phyloP scores from a whole-genome alignment of 169 alveolate genomes.

The Plasmodium cynomolgi region DNA sequence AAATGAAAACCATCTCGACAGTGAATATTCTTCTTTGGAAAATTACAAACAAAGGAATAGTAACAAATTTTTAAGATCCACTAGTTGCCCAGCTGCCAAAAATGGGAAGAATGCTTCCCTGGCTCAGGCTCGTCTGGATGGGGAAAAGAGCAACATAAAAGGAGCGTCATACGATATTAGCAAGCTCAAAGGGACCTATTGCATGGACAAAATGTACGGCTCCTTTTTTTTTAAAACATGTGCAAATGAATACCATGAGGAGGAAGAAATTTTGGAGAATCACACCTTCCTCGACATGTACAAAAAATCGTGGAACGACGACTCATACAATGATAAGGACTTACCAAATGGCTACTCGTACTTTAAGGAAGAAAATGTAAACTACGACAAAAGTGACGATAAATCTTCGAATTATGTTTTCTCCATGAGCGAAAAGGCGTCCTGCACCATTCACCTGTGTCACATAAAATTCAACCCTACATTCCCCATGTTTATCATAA shows the following conservation, averaged over 20 bases:
- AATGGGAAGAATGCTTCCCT: not conserved
- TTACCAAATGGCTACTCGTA: not conserved
- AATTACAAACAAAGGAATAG: not conserved
- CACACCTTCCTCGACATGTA: constrained; percentile 1
- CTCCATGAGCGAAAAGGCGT: constrained; percentile 62
- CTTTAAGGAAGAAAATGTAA: not conserved
- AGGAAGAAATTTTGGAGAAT: not conserved
- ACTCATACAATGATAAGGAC: not conserved
- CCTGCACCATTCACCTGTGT: constrained; percentile 51
- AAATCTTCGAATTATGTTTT: constrained; percentile 43
- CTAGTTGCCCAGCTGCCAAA: constrained; percentile 27
- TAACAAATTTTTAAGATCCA: not conserved
- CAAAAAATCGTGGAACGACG: constrained; percentile 15
- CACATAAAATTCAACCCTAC: constrained; percentile 66
- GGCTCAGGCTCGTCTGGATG: not conserved
- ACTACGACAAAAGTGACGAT: not conserved
- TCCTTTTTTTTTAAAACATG: constrained; percentile 23
- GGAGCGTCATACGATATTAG: constrained; percentile 2
- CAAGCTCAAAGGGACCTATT: not conserved
- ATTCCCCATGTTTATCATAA: constrained; percentile 54
- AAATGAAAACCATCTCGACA: not conserved
- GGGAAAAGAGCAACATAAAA: not conserved
- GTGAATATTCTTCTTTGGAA: not conserved
- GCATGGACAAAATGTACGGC: not conserved
- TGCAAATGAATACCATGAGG: not conserved